Conservation (phyloP, 768 basidiomycete species). For the Neoboletus magnificus region DNA sequence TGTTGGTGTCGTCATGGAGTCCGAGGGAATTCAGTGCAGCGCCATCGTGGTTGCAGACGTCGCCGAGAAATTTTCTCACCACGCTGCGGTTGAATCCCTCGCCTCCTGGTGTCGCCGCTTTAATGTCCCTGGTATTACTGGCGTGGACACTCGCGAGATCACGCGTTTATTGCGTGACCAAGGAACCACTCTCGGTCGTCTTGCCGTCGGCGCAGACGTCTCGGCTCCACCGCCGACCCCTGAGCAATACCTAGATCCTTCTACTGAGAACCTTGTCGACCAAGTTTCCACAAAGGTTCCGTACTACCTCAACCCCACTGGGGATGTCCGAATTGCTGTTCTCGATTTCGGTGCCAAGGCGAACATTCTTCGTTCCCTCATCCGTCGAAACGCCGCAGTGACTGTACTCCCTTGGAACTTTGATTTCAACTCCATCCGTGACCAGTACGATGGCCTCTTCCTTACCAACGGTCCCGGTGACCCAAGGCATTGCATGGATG, state of each 20-base stretch:
- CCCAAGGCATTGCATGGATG: slow-evolving; percentile 84
- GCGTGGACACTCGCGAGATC: slow-evolving; percentile 96
- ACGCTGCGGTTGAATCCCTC: slow-evolving; percentile 89
- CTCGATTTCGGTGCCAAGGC: slow-evolving; percentile 98
- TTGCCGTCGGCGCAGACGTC: slow-evolving; percentile 78
- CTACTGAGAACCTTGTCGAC: slow-evolving; percentile 87
- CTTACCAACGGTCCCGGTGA: slow-evolving; percentile 97
- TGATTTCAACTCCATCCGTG: slow-evolving; percentile 89
- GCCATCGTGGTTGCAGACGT: slow-evolving; percentile 93
- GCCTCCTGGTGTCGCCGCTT: slow-evolving; percentile 91
- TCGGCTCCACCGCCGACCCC: slow-evolving; percentile 53
- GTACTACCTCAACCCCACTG: slow-evolving; percentile 82
- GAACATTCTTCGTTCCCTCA: slow-evolving; percentile 91
- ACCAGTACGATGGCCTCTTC: slow-evolving; percentile 93
- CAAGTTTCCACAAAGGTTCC: slow-evolving; percentile 84
- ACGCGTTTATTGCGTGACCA: slow-evolving; percentile 92
- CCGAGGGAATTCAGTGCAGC: slow-evolving; percentile 83
- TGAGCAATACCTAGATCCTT: slow-evolving; percentile 92
- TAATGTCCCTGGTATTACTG: slow-evolving; percentile 89
- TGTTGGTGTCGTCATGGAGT: slow-evolving; percentile 88
- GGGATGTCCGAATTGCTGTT: slow-evolving; percentile 89
- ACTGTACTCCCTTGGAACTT: slow-evolving; percentile 98
- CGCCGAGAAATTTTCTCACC: slow-evolving; percentile 92
- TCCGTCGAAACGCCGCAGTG: slow-evolving; percentile 86
- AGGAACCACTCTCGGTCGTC: slow-evolving; percentile 91